Evolutionary conservation across 2,329 filamentous ascomycete species (phyloP), one percentile per base, ranked within the genome.

Genomic region (Pseudogymnoascus pannorum): DNA sequence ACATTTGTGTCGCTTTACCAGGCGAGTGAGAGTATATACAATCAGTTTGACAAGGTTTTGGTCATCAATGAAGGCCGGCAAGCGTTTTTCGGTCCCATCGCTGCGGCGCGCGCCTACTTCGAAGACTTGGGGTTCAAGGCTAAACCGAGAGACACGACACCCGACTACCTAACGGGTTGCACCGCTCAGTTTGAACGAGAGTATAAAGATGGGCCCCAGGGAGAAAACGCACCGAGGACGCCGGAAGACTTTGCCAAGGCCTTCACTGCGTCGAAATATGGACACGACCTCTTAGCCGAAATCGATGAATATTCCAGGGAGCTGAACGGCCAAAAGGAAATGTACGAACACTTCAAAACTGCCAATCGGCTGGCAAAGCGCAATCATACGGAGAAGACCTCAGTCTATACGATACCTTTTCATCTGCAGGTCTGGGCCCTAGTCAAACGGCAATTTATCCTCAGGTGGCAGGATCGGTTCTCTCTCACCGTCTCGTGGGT

Each of bases 161-260:
- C 81, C 4, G 87, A 89, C 67, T 89, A 78, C 71, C 71, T 89
- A 16, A 89, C 86, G 1, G 84, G 85, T 67, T 80, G 86, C 12
- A 87, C 83, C 0, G 84, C 29, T 24, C 24, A 54, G 44, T 54
- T 54, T 11, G 24, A 54, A n/a, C 44, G 44, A n/a, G 44, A 54
- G 18, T 54, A 54, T n/a, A 24, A 18, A 14, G 24, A 54, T 86
- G 80, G 61, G 87, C 0, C n/a, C n/a, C n/a, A n/a, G n/a, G n/a
- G n/a, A n/a, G n/a, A n/a, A n/a, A n/a, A 85, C 84, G 0, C 88
- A 91, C 70, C 81, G 89, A 57, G 78, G 81, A 29, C 85, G 91
- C 70, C 79, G 66, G 1, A 62, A 70, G 0, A 77, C 73, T 0
- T 72, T 70, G 57, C 72, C 77, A 59, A 65, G 71, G 57, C 71